phyloP scores from a whole-genome alignment of 495 filamentous ascomycete species.

The Hapsidospora chrysogenum region DNA sequence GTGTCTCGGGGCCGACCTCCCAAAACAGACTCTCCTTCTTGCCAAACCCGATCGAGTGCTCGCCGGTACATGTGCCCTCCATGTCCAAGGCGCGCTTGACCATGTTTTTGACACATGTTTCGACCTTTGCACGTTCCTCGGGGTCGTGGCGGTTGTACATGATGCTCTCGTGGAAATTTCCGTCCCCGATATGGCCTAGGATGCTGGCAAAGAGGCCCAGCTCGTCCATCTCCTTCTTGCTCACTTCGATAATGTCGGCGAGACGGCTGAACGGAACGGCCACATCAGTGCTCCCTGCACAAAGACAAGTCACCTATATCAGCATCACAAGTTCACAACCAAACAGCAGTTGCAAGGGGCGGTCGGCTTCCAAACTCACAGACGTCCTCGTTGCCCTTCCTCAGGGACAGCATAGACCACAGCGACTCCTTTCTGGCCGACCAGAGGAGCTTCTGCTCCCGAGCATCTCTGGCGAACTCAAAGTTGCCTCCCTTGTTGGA shows the following conservation, averaged over 20 bases:
- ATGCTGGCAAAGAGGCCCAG: slow-evolving; percentile 74
- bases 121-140: slow-evolving; percentile 52
- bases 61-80: slow-evolving; percentile 86
- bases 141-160: slow-evolving; percentile 58
- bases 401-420: slow-evolving; percentile 59
- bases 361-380: slow-evolving; percentile 32
- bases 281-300: slow-evolving; percentile 59
- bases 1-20: slow-evolving; percentile 68
- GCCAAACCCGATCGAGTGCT: slow-evolving; percentile 78
- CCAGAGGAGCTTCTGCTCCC: slow-evolving; percentile 59
- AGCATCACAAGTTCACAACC: no score
- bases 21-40: slow-evolving; percentile 68
- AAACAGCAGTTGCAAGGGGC: not conserved
- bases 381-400: slow-evolving; percentile 41
- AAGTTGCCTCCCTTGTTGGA: slow-evolving; percentile 47
- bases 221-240: slow-evolving; percentile 77
- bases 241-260: slow-evolving; percentile 78
- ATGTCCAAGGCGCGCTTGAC: slow-evolving; percentile 74
- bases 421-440: slow-evolving; percentile 58
- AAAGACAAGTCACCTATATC: not conserved
- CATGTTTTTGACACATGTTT: slow-evolving; percentile 74
- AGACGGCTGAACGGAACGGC: slow-evolving; percentile 76
- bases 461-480: slow-evolving; percentile 50
- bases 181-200: slow-evolving; percentile 36
- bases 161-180: slow-evolving; percentile 80